Conservation (phyloP, 306 rosid genomes). For the Quercus wislizeni region DNA sequence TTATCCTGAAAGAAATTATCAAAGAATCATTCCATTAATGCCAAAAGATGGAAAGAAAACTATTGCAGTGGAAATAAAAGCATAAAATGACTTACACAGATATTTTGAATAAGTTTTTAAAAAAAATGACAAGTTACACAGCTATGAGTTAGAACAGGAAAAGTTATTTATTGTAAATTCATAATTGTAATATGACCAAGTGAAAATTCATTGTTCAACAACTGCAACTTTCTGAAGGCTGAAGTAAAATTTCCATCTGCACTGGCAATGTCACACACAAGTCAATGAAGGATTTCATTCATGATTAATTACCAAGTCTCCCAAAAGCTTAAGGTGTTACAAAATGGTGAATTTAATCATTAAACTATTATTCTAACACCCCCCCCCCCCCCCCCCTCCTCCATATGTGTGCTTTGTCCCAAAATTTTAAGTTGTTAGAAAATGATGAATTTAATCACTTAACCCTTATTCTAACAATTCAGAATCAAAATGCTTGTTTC, state of each 20-base stretch:
- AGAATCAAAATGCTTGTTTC: not conserved
- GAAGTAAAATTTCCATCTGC: not conserved
- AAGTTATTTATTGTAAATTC: not conserved
- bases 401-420: too few relatives aligned
- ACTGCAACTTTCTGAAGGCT: not conserved
- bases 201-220: not conserved
- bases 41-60: not conserved
- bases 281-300: not conserved
- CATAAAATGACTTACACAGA: not conserved
- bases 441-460: too few relatives aligned
- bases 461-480: not conserved
- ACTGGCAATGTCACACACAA: not conserved
- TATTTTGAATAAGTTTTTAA: too few relatives aligned
- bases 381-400: too few relatives aligned
- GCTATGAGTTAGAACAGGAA: not conserved
- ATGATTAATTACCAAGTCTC: too few relatives aligned
- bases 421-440: too few relatives aligned
- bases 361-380: too few relatives aligned
- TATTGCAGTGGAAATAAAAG: not conserved
- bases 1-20: conserved; percentile 59
- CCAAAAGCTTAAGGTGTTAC: too few relatives aligned
- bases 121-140: not conserved
- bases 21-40: conserved; percentile 16
- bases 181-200: not conserved
- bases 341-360: too few relatives aligned